Percentiles rank a stretch among this genome's conserved stretches.
Conservation (phyloP, 495 filamentous ascomycete genomes). For the Apodospora peruviana region DNA sequence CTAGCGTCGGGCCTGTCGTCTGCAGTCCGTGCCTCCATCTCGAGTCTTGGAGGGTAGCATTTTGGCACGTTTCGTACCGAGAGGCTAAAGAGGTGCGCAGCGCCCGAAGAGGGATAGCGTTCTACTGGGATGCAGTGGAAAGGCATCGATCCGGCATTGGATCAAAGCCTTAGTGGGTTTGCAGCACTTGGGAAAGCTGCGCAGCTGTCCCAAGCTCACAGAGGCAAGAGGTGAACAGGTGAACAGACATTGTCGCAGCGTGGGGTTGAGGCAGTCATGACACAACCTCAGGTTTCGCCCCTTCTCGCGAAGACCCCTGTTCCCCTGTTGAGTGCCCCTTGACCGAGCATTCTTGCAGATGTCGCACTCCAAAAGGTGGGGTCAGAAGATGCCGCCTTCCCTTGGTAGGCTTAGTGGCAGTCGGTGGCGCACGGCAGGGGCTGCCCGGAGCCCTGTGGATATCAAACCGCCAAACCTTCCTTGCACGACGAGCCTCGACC, state of each 20-base stretch:
- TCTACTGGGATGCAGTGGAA: constrained; percentile 17
- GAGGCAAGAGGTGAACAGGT: too few species aligned
- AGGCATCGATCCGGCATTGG: constrained; percentile 18
- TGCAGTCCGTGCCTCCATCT: too few species aligned
- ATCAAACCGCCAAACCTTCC: constrained; percentile 6
- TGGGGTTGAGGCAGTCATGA: constrained; percentile 23
- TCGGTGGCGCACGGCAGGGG: not conserved
- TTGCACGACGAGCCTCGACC: not conserved
- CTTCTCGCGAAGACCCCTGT: constrained; percentile 2
- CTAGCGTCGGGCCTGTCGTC: too few species aligned
- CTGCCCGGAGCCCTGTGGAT: not conserved
- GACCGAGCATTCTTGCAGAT: constrained; percentile 6
- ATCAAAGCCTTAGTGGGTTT: too few species aligned
- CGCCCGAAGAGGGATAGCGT: too few species aligned
- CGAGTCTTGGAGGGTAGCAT: too few species aligned
- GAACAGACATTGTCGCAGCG: constrained; percentile 23
- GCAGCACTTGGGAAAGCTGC: too few species aligned
- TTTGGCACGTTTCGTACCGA: too few species aligned
- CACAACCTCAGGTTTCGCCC: constrained; percentile 24
- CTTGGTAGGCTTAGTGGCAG: constrained; percentile 1
- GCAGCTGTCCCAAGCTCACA: too few species aligned
- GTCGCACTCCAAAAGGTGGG: constrained; percentile 6
- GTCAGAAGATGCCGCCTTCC: constrained; percentile 10
- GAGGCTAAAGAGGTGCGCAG: too few species aligned
- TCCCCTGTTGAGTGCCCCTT: too few species aligned